Evolutionary conservation across 495 filamentous ascomycete species (phyloP).

Genomic region (Saxophila tyrrhenica): DNA sequence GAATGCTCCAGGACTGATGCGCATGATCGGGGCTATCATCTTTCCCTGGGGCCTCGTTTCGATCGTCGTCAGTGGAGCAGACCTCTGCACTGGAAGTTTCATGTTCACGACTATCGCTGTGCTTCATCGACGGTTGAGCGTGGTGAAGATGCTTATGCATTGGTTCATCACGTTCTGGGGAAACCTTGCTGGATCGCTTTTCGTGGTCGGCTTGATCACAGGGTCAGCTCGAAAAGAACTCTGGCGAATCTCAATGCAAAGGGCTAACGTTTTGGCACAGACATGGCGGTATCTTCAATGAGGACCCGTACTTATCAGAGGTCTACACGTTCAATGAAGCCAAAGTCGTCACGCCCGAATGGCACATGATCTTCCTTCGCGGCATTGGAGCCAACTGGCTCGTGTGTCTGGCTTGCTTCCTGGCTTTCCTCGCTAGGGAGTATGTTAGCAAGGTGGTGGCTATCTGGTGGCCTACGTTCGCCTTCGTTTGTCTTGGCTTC

Average conservation of each 20-base stretch:
- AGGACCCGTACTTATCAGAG: conserved; percentile 17
- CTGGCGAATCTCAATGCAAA: conserved; percentile 9
- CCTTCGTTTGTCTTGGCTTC: conserved; percentile 47
- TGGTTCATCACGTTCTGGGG: conserved; percentile 50
- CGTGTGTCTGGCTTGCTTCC: conserved; percentile 48
- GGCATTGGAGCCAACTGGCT: conserved; percentile 55
- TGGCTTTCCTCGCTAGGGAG: conserved; percentile 45
- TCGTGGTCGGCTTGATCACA: conserved; percentile 47
- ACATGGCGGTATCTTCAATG: conserved; percentile 28
- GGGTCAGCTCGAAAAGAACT: conserved; percentile 12
- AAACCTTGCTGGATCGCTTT: conserved; percentile 49
- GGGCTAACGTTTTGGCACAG: conserved; percentile 31
- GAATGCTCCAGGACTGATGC: conserved; percentile 49
- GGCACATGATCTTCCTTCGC: conserved; percentile 49
- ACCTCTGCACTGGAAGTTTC: conserved; percentile 49
- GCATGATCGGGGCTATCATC: conserved; percentile 42
- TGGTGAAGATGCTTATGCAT: conserved; percentile 40
- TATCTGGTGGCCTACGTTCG: conserved; percentile 55
- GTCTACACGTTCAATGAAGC: conserved; percentile 40
- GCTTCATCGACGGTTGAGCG: conserved; percentile 40
- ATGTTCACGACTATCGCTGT: conserved; percentile 49
- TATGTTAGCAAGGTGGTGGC: conserved; percentile 45
- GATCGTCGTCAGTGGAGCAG: conserved; percentile 48
- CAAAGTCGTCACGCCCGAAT: conserved; percentile 46
- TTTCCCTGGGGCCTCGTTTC: conserved; percentile 50